Conservation (phyloP, 345 rosid genomes). For the Murraya paniculata region DNA sequence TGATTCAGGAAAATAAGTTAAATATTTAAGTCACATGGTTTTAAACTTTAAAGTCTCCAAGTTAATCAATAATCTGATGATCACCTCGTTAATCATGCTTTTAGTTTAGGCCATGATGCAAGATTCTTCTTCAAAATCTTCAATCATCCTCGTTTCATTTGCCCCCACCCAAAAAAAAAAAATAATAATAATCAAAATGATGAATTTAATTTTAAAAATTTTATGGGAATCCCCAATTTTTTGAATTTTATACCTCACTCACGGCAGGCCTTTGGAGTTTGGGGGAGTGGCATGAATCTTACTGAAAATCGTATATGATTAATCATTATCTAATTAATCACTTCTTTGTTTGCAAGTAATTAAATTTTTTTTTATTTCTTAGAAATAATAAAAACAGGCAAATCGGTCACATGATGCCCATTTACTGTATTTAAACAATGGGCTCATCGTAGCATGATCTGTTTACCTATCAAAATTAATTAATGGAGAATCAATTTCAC, state of each 20-base stretch:
- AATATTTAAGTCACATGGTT: too few species aligned
- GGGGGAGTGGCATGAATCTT: neutral
- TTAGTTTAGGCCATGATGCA: neutral
- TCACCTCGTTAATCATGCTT: neutral
- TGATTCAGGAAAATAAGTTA: too few species aligned
- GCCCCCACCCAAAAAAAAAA: neutral
- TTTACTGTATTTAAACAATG: neutral
- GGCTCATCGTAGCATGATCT: neutral
- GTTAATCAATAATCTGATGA: neutral
- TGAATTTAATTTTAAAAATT: neutral
- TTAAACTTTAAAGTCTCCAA: neutral
- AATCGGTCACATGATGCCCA: neutral
- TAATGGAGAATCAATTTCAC: neutral
- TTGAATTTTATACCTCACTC: neutral
- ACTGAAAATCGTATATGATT: conserved; percentile 13
- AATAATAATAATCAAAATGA: neutral
- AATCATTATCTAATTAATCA: conserved; percentile 10
- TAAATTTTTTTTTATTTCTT: neutral
- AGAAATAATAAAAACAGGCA: neutral
- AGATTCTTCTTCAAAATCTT: neutral
- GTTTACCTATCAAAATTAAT: neutral
- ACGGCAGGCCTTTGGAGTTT: too few species aligned
- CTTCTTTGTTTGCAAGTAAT: neutral
- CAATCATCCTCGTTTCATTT: neutral
- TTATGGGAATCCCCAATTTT: neutral